Evolutionary conservation across 2,329 filamentous ascomycete genomes (phyloP), one percentile per base, ranked within the genome.

Genomic region (Trichoderma gracile): DNA sequence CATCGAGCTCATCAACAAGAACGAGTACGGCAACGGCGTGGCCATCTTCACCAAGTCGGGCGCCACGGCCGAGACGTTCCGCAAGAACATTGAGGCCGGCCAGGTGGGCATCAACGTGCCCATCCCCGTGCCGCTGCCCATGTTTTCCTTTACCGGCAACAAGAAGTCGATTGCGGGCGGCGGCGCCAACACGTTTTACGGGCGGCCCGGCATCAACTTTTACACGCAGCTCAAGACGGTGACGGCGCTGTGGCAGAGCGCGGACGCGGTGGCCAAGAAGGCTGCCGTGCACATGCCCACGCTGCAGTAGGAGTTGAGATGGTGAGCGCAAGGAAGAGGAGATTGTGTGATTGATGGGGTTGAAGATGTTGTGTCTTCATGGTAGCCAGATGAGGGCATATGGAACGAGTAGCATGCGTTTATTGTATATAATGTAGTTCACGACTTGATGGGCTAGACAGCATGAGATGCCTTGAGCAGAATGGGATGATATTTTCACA

Each of bases 151-250:
- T 76, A 90, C 87, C 30, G 88, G 87, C 50, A 90, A 90, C 81
- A 94, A 99, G 88, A 93, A 90, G 84, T 92, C 88, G 73, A 84
- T 98, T 64, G 95, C 95, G 0, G 95, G 94, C 62, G 93, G 93
- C 59, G 94, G 95, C 67, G 90, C 91, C 43, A 96, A 86, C 80
- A 96, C 93, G 17, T 98, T 99, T 77, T 99, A 99, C 79, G 95
- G 95, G 69, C 90, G 91, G 78, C 92, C 93, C 0, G 95, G 94
- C 25, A 79, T 99, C 75, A 89, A 91, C 75, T 99, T 99, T 76
- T 98, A 96, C 79, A 99, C 95, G 3, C 95, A 98, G 80, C 86
- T 91, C 74, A 98, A 99, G 90, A 99, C 95, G 3, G 95, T 99
- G 55, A 99, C 95, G 60, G 89, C 92, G 69, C 80, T 96, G 75